phyloP scores from a whole-genome alignment of 2,329 filamentous ascomycete species.

The Lecanosticta acicola region DNA sequence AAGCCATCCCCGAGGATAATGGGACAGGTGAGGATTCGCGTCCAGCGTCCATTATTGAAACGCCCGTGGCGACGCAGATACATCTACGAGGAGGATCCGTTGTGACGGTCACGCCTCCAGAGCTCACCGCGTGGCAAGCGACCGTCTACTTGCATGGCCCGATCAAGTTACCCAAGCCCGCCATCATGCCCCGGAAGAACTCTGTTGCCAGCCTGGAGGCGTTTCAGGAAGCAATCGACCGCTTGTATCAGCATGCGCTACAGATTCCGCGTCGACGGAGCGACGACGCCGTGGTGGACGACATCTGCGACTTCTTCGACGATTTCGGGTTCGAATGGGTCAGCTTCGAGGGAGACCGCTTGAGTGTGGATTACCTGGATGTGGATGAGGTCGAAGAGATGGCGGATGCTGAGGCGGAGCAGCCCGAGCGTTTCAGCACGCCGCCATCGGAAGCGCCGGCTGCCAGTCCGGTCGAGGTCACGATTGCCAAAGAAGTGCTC shows the following conservation, averaged over 20 bases:
- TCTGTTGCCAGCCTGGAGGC: constrained; percentile 38
- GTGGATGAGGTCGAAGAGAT: constrained; percentile 15
- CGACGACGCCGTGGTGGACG: constrained; percentile 35
- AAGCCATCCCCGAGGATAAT: constrained; percentile 21
- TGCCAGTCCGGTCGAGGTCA: constrained; percentile 21
- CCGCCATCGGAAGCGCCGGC: constrained; percentile 16
- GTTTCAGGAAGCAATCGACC: constrained; percentile 33
- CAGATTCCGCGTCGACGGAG: constrained; percentile 27
- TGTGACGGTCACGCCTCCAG: constrained; percentile 32
- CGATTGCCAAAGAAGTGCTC: constrained; percentile 24
- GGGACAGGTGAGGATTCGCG: constrained; percentile 18
- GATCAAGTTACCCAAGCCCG: constrained; percentile 36
- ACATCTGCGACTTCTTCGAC: constrained; percentile 40
- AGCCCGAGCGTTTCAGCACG: constrained; percentile 23
- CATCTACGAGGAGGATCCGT: constrained; percentile 32
- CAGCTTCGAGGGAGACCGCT: constrained; percentile 20
- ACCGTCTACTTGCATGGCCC: constrained; percentile 39
- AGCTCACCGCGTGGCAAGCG: constrained; percentile 31
- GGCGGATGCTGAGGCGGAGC: constrained; percentile 4
- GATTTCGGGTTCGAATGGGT: constrained; percentile 34
- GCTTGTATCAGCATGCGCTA: constrained; percentile 27
- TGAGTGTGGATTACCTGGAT: constrained; percentile 11
- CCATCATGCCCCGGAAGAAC: constrained; percentile 33
- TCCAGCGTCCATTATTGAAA: constrained; percentile 17
- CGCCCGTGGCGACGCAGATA: constrained; percentile 26